A percentile compares a stretch with the other conserved stretches of the same genome.
Evolutionary conservation across 805 yeast genomes (phyloP).

Genomic region (Sugiyamaella boreocaroliniensis): DNA sequence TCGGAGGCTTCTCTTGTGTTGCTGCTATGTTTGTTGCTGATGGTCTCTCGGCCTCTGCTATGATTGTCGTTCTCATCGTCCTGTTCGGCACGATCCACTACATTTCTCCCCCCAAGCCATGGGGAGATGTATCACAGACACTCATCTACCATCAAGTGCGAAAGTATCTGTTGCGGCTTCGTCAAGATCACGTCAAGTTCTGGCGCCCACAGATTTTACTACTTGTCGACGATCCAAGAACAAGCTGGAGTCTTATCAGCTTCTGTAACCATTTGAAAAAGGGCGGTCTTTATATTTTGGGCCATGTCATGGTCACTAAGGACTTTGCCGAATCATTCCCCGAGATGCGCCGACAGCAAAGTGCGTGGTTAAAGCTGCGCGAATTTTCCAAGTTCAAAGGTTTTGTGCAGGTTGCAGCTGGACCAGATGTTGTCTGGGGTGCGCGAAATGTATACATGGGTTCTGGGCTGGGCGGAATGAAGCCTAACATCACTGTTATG

Average conservation of each 20-base stretch:
- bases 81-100: constrained; percentile 79
- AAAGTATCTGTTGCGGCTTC: constrained; percentile 72
- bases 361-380: constrained; percentile 78
- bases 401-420: constrained; percentile 85
- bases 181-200: constrained; percentile 91
- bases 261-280: constrained; percentile 93
- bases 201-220: constrained; percentile 96
- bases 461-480: constrained; percentile 98
- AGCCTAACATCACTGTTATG: constrained; percentile 86
- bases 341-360: constrained; percentile 65
- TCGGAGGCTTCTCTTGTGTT: constrained; percentile 64
- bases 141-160: constrained; percentile 94
- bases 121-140: constrained; percentile 98
- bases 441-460: constrained; percentile 87
- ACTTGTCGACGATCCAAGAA: constrained; percentile 84
- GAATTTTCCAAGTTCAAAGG: constrained; percentile 79
- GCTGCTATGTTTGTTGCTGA: constrained; percentile 93
- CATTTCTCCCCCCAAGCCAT: constrained; percentile 86
- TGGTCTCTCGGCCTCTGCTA: constrained; percentile 76
- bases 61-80: constrained; percentile 56
- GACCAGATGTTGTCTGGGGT: constrained; percentile 90
- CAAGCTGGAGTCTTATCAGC: constrained; percentile 83
- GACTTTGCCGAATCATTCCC: constrained; percentile 56
- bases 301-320: constrained; percentile 74
- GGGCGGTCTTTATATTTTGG: constrained; percentile 88